Base-by-base conservation (phyloP, 192 early-diverging fungal genomes). In the Mortierella claussenii region DNA sequence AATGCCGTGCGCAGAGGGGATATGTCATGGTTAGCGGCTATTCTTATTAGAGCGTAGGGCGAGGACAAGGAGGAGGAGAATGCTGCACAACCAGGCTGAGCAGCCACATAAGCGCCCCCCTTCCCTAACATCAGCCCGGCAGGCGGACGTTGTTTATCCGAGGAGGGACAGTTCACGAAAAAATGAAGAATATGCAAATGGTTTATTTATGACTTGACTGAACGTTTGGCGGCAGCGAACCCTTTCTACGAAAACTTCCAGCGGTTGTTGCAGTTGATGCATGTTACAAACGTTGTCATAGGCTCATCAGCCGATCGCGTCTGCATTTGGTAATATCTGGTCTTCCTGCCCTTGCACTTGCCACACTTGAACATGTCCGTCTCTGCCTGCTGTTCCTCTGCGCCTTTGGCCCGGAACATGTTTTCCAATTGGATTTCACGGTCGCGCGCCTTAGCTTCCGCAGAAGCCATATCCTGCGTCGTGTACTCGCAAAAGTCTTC, bases 251-350 rank as follows among this genome's bases (percentile, higher is more conserved):
- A 76, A 30, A 86, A 79, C 85, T 95, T 97, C 96, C 96, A 97
- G 23, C 85, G 83, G 66, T 96, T 93, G 30, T 86, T 84, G 79
- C 97, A 98, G 24, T 82, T 84, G 33, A 87, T 80, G 68, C 97
- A 98, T 0, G 94, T 96, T 37, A 98, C 97, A 85, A 97, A 97
- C 0, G 95, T 96, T 4, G 95, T 96, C 97, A 99, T 99, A 21
- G 97, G 97, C 83, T 99, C 97, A 87, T 99, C 97, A 13, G 97
- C 97, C 55, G 90, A 92, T 40, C 97, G 87, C 17, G 97, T 99
- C 85, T 96, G 94, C 93, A 94, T 95, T 86, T 99, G 97, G 81
- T 88, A 96, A 79, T 97, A 99, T 18, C 90, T 90, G 57, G 88
- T 88, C 66, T 91, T 96, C 53, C 97, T 88, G 31, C 87, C 65